Evolutionary conservation across 352 stramenopile species (phyloP).

Genomic region (Phytophthora ramorum): DNA sequence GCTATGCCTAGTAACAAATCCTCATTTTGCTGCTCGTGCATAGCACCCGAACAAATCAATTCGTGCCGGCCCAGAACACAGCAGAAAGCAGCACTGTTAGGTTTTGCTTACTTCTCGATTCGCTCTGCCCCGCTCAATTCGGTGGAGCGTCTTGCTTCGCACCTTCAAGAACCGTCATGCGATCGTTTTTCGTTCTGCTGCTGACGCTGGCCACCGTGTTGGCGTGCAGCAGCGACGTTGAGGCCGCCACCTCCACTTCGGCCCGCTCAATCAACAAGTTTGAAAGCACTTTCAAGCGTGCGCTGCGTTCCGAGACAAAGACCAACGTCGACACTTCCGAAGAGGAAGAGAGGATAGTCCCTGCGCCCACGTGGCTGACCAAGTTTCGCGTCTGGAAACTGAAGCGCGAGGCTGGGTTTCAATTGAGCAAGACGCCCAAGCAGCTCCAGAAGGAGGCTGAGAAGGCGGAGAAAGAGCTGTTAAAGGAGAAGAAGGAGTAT

Average conservation of each 20-base stretch:
- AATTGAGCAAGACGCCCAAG: background rate
- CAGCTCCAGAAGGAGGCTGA: background rate
- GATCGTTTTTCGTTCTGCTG: background rate
- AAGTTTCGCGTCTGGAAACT: background rate
- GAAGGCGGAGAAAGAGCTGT: background rate
- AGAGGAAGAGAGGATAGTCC: background rate
- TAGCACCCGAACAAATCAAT: background rate
- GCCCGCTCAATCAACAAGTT: background rate
- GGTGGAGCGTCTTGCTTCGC: background rate
- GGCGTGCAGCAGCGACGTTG: background rate
- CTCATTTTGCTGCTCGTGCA: background rate
- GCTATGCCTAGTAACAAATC: background rate
- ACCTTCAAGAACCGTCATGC: background rate
- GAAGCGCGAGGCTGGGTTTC: background rate
- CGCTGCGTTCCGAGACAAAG: background rate
- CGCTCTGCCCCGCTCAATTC: background rate
- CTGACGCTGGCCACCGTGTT: background rate
- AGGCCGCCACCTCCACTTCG: background rate
- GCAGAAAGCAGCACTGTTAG: too few relatives aligned
- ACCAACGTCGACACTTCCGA: background rate
- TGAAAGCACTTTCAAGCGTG: background rate
- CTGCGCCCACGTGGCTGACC: background rate
- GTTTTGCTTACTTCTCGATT: background rate
- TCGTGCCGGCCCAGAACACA: too few relatives aligned
- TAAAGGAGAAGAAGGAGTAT: background rate